These are phyloP conservation scores for Cytospora mali DNA, from an alignment of 2,329 filamentous ascomycete genomes.

Conservation along the genomic window DNA sequence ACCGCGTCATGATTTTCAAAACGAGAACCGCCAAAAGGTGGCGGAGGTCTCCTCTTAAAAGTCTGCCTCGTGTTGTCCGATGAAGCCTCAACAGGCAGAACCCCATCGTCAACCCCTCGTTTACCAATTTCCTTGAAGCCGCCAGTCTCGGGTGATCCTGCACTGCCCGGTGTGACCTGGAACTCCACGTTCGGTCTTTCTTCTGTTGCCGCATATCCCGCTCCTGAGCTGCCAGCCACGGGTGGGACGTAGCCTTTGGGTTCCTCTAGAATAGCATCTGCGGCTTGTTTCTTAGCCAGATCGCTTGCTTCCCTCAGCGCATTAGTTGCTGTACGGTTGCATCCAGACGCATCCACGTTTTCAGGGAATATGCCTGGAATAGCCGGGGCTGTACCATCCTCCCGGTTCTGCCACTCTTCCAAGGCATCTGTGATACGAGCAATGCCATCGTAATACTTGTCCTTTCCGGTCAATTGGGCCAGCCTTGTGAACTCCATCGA, in stretches of 20 bases:
- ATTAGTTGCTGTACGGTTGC: constrained; percentile 58
- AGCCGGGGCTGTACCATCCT: constrained; percentile 51
- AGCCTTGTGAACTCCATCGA: constrained; percentile 88
- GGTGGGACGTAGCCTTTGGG: constrained; percentile 37
- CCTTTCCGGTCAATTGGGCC: constrained; percentile 77
- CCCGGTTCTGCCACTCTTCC: constrained; percentile 69
- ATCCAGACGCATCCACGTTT: constrained; percentile 76
- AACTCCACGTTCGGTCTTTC: constrained; percentile 34
- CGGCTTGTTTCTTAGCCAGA: constrained; percentile 41
- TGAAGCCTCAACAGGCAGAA: background rate
- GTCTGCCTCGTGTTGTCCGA: background rate
- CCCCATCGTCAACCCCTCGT: background rate
- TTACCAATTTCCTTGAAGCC: constrained; percentile 23
- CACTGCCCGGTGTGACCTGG: constrained; percentile 33
- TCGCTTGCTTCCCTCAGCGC: constrained; percentile 36
- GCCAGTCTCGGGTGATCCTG: constrained; percentile 31
- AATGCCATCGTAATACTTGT: constrained; percentile 85
- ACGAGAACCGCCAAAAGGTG: background rate
- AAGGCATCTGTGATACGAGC: constrained; percentile 83
- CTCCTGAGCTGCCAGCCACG: constrained; percentile 16
- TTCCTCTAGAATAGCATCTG: constrained; percentile 33
- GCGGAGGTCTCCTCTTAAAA: background rate
- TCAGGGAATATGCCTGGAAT: constrained; percentile 83
- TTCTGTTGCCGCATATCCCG: constrained; percentile 7
- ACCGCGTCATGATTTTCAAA: background rate